Conservation (phyloP, 192 early-diverging fungal species). For the Polychytrium aggregatum region DNA sequence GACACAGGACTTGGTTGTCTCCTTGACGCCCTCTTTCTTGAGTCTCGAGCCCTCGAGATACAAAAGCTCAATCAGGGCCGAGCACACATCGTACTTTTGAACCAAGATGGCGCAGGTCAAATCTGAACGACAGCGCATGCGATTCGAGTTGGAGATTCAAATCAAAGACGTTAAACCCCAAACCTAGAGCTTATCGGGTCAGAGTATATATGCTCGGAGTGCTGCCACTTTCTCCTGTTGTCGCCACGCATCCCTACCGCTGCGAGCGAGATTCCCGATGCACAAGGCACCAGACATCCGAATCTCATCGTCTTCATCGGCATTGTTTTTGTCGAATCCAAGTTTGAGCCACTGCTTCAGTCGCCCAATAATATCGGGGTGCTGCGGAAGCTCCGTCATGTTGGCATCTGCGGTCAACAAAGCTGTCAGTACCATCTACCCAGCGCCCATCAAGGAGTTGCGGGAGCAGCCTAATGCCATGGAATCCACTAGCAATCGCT, state of each 20-base stretch:
- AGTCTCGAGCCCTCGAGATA: slow-evolving; percentile 20
- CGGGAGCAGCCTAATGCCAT: neutral
- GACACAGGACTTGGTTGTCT: slow-evolving; percentile 23
- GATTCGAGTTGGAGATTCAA: neutral
- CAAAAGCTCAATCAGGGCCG: slow-evolving; percentile 19
- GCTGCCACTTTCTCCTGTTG: too few species aligned
- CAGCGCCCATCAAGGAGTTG: neutral
- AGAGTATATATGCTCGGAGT: too few species aligned
- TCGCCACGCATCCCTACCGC: too few species aligned
- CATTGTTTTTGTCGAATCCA: slow-evolving; percentile 8
- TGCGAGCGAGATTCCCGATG: slow-evolving; percentile 40
- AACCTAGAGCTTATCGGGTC: slow-evolving; percentile 3
- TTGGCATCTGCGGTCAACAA: slow-evolving; percentile 17
- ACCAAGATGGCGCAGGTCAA: slow-evolving; percentile 25
- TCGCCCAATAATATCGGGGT: slow-evolving; percentile 17
- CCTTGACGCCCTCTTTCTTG: slow-evolving; percentile 2
- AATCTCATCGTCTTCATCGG: slow-evolving; percentile 35
- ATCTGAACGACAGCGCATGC: slow-evolving; percentile 13
- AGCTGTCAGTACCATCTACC: too few species aligned
- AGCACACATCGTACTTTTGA: slow-evolving; percentile 16
- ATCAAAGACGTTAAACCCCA: neutral
- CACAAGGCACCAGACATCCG: slow-evolving; percentile 40
- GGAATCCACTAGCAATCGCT: neutral
- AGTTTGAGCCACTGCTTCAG: slow-evolving; percentile 34
- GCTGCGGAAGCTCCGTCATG: slow-evolving; percentile 26